Conservation (phyloP, 2,329 filamentous ascomycete genomes). For the Claviceps quebecensis region DNA sequence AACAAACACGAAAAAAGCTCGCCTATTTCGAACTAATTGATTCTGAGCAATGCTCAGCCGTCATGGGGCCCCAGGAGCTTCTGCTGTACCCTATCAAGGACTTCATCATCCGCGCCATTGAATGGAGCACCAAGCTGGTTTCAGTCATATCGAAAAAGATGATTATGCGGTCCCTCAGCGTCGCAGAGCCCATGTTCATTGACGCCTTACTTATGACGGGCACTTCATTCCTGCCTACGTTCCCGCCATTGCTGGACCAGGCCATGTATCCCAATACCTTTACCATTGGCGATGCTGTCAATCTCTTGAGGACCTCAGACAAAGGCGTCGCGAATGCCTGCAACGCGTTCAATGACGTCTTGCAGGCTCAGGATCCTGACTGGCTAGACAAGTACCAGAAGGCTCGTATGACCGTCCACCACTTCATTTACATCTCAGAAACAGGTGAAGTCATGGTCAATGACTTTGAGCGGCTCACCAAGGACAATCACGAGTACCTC, state of each 20-base stretch:
- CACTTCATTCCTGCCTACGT: conserved; percentile 63
- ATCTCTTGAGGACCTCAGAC: conserved; percentile 56
- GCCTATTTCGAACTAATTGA: conserved; percentile 61
- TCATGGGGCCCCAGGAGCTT: conserved; percentile 74
- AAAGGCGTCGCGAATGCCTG: conserved; percentile 61
- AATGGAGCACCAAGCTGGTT: conserved; percentile 57
- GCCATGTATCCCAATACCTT: conserved; percentile 40
- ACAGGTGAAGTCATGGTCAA: conserved; percentile 66
- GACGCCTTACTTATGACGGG: conserved; percentile 76
- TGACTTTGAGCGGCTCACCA: conserved; percentile 59
- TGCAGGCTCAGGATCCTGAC: conserved; percentile 53
- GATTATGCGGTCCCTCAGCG: conserved; percentile 54
- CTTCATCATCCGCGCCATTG: conserved; percentile 50
- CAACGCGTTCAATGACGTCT: conserved; percentile 64
- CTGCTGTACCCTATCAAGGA: conserved; percentile 76
- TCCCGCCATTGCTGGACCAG: conserved; percentile 59
- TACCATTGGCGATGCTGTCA: conserved; percentile 62
- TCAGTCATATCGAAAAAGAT: conserved; percentile 48
- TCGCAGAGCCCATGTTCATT: conserved; percentile 59
- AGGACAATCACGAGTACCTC: conserved; percentile 78
- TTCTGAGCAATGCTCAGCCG: conserved; percentile 54
- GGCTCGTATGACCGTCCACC: conserved; percentile 71
- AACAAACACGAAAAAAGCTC: conserved; percentile 28
- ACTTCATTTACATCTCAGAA: conserved; percentile 68
- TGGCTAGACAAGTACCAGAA: conserved; percentile 82